Evolutionary conservation across 2,329 filamentous ascomycete genomes (phyloP).

Genomic region (Colletotrichum tamarilloi): DNA sequence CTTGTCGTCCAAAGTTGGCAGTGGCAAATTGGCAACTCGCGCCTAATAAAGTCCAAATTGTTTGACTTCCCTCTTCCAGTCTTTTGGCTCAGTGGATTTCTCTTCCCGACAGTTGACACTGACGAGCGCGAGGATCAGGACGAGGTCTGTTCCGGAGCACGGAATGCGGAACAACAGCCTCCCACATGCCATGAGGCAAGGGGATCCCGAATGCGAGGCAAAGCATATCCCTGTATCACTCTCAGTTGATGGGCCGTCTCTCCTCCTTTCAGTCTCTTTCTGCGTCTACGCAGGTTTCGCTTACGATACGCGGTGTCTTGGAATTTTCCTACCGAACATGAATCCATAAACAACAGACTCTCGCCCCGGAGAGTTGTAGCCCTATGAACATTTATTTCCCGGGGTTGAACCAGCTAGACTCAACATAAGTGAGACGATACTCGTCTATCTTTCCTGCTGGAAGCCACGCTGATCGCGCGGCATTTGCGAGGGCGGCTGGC

Average conservation of each 20-base stretch:
- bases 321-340: not conserved
- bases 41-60: not conserved
- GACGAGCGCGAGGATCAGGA: not conserved
- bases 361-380: not conserved
- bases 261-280: not conserved
- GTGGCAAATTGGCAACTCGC: constrained; percentile 14
- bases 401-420: not conserved
- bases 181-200: constrained; percentile 6
- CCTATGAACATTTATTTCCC: constrained; percentile 4
- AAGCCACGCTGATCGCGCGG: constrained; percentile 15
- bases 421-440: constrained; percentile 24
- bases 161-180: constrained; percentile 13
- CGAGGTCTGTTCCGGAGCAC: not conserved
- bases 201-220: constrained; percentile 11
- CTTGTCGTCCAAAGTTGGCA: not conserved
- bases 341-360: not conserved
- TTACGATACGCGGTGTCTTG: not conserved
- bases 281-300: not conserved
- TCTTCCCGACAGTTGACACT: not conserved
- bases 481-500: constrained; percentile 11
- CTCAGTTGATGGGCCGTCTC: not conserved
- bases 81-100: not conserved
- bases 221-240: not conserved
- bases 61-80: not conserved
- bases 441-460: constrained; percentile 1